Conservation (phyloP, 306 rosid genomes). For the Benincasa hispida region DNA sequence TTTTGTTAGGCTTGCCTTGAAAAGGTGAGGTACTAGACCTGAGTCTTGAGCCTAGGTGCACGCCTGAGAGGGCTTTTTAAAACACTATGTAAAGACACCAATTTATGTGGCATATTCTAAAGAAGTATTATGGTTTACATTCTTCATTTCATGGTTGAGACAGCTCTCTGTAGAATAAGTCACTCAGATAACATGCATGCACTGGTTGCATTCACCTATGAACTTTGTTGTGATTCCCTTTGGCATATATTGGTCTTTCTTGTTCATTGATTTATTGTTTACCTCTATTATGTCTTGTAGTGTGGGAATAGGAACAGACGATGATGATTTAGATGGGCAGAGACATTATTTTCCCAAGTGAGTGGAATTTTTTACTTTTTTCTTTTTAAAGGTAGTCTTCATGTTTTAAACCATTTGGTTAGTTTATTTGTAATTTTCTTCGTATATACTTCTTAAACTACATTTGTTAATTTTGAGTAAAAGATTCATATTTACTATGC, state of each 20-base stretch:
- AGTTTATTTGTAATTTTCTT: neutral
- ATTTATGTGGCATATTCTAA: neutral
- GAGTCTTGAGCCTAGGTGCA: too few species aligned
- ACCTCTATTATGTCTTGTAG: conserved; percentile 13
- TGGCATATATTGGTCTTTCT: neutral
- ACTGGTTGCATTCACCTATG: neutral
- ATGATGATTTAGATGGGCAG: conserved; percentile 23
- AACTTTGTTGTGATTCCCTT: neutral
- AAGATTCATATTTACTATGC: neutral
- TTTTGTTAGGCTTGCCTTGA: too few species aligned
- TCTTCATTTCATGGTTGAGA: neutral
- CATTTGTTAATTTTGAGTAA: neutral
- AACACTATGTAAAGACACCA: neutral
- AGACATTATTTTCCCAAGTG: conserved; percentile 65
- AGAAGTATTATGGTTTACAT: neutral
- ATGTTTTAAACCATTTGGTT: neutral
- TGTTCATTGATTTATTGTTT: neutral
- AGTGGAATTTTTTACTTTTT: conserved; percentile 24
- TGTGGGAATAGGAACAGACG: conserved; percentile 28
- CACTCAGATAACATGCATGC: neutral
- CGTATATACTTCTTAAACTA: neutral
- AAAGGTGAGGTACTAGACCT: too few species aligned
- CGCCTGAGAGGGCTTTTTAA: too few species aligned
- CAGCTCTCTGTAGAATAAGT: neutral
- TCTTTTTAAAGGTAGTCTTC: neutral